phyloP scores from a whole-genome alignment of 1,139 yeast genomes.

The Martiniozyma asiatica region DNA sequence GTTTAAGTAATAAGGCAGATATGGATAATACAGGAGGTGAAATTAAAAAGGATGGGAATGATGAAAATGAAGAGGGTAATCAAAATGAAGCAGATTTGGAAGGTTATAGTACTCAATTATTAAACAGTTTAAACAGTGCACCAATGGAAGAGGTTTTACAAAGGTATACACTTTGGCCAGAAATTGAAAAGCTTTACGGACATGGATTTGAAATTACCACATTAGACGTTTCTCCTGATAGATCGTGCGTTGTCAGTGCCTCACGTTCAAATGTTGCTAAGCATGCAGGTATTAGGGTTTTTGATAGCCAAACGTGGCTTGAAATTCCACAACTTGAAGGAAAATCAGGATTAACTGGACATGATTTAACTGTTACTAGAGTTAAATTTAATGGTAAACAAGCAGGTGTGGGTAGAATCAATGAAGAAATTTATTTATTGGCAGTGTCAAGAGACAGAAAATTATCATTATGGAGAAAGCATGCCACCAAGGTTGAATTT shows the following conservation, averaged over 20 bases:
- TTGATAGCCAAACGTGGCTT: slow-evolving; percentile 52
- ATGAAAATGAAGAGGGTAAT: slow-evolving; percentile 27
- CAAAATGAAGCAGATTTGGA: slow-evolving; percentile 28
- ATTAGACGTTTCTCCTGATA: slow-evolving; percentile 58
- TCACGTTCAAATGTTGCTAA: slow-evolving; percentile 75
- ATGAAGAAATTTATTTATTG: slow-evolving; percentile 32
- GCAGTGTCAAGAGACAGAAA: slow-evolving; percentile 89
- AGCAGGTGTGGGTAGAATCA: slow-evolving; percentile 1
- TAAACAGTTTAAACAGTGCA: slow-evolving; percentile 39
- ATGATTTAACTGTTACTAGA: slow-evolving; percentile 76
- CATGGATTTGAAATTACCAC: slow-evolving; percentile 93
- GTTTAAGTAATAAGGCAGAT: slow-evolving; percentile 85
- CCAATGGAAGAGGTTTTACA: slow-evolving; percentile 87
- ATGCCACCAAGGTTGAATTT: slow-evolving; percentile 26
- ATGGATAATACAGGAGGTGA: slow-evolving; percentile 16
- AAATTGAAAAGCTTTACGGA: slow-evolving; percentile 85
- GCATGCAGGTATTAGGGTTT: slow-evolving; percentile 79
- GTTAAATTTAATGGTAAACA: slow-evolving; percentile 55
- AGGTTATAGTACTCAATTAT: slow-evolving; percentile 32
- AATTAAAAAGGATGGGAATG: slow-evolving; percentile 29
- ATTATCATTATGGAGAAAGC: slow-evolving; percentile 63
- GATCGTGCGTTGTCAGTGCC: slow-evolving; percentile 70
- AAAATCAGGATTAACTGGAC: slow-evolving; percentile 35
- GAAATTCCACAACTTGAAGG: slow-evolving; percentile 30
- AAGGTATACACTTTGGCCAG: slow-evolving; percentile 90